Conservation (phyloP, 257 asterid genomes). For the Capsicum baccatum region DNA sequence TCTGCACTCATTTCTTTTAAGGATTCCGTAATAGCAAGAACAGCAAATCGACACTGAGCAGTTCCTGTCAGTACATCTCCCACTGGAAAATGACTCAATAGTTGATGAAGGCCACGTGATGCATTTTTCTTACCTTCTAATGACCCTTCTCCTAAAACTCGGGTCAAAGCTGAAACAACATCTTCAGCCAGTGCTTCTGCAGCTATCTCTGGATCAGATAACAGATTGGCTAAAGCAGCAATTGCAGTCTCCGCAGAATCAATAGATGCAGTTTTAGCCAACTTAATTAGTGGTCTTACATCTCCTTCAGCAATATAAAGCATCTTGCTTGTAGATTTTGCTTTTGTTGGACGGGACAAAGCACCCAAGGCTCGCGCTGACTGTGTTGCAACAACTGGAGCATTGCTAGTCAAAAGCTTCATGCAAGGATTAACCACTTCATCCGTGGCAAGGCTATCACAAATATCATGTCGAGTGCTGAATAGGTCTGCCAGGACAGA, state of each 20-base stretch:
- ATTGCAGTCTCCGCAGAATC: slow-evolving; percentile 81
- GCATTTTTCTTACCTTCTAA: slow-evolving; percentile 75
- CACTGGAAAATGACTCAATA: slow-evolving; percentile 70
- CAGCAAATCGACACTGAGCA: slow-evolving; percentile 64
- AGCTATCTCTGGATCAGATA: slow-evolving; percentile 75
- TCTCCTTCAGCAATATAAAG: slow-evolving; percentile 74
- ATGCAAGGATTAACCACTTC: slow-evolving; percentile 67
- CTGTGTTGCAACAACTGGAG: slow-evolving; percentile 68
- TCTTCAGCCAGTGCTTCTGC: slow-evolving; percentile 83
- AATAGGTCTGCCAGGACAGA: slow-evolving; percentile 74
- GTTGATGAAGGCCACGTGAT: slow-evolving; percentile 75
- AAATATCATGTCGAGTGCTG: slow-evolving; percentile 64
- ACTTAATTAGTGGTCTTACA: slow-evolving; percentile 65
- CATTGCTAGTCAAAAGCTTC: slow-evolving; percentile 66
- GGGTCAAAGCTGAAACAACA: slow-evolving; percentile 74
- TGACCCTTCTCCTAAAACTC: slow-evolving; percentile 76
- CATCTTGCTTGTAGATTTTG: slow-evolving; percentile 47
- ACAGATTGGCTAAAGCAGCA: slow-evolving; percentile 75
- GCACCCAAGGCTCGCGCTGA: slow-evolving; percentile 83
- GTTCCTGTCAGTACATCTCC: slow-evolving; percentile 69
- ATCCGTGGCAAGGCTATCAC: slow-evolving; percentile 71
- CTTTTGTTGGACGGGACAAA: slow-evolving; percentile 65
- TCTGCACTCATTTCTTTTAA: slow-evolving; percentile 67
- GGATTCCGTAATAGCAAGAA: slow-evolving; percentile 70
- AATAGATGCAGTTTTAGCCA: slow-evolving; percentile 72